Base-by-base conservation (phyloP, 2,329 filamentous ascomycete genomes). In the Penicillium psychrosexuale region DNA sequence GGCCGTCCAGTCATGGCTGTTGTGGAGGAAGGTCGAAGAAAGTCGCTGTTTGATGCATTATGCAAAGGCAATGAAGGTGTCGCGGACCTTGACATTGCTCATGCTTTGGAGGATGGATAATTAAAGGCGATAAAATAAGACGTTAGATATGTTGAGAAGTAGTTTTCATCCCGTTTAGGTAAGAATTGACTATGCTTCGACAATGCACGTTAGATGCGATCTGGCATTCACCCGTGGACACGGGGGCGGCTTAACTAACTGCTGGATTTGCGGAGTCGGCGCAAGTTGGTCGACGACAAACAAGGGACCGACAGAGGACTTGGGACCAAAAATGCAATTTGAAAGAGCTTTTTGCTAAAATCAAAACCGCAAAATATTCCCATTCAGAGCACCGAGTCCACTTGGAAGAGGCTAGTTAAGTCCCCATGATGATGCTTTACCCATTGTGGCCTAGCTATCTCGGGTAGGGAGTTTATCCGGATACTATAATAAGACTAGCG, bases 61-160 rank as follows among this genome's bases (percentile, higher is more conserved):
- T 81, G 79, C 64, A 83, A 73, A 64, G 83, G 83, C 59, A 86
- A 74, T 60, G 80, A 77, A 65, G 83, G 82, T 61, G 82, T 82
- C 62, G 78, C 77, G 69, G 80, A 79, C 75, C 79, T 82, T 75
- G 83, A 85, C 84, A 87, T 87, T 69, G 84, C 77, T 79, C 78
- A 81, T 72, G 66, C 69, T 68, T 66, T 67, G 57, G 28, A 57
- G 51, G 34, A 51, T 30, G 36, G n/a, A 38, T 42, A 53, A 34
- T 45, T 53, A 45, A 34, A 31, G 44, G 9, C 43, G 40, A 52
- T 33, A 13, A 40, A 56, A 56, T 31, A 30, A 53, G 53, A 51
- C 49, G 55, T 58, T 55, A 60, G 50, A 57, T 60, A 54, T 59
- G 56, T 51, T 37, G 48, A 50, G 47, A 52, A 61, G 47, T 48